Conservation (phyloP, 768 basidiomycete species). For the Tubosaeta brunneosetosa region DNA sequence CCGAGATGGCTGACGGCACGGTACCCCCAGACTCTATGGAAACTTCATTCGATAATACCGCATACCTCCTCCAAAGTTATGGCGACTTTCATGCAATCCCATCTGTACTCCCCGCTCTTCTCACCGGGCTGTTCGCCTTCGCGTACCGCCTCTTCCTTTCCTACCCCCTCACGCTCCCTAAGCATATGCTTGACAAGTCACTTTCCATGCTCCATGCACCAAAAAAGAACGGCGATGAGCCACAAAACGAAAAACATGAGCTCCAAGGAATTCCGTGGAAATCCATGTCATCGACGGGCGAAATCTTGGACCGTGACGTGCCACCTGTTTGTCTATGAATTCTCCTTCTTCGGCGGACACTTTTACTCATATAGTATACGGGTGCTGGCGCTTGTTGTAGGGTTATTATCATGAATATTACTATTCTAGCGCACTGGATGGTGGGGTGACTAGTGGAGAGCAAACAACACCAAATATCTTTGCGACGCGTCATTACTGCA, state of each 20-base stretch:
- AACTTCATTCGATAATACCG: conserved; percentile 21
- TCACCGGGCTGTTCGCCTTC: conserved; percentile 40
- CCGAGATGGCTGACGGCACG: conserved; percentile 25
- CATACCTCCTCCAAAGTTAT: conserved; percentile 20
- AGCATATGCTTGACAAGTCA: conserved; percentile 35
- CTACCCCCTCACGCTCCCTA: conserved; percentile 49
- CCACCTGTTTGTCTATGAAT: conserved; percentile 51
- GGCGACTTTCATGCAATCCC: conserved; percentile 31
- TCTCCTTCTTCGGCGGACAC: conserved; percentile 30
- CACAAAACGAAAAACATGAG: conserved; percentile 28
- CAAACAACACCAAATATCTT: conserved; percentile 44
- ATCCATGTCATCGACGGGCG: conserved; percentile 25
- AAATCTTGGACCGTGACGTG: conserved; percentile 30
- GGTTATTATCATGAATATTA: conserved; percentile 38
- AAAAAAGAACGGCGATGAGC: conserved; percentile 27
- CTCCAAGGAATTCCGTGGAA: conserved; percentile 21
- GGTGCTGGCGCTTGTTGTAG: conserved; percentile 46
- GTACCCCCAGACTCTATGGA: conserved; percentile 17
- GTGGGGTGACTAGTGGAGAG: conserved; percentile 6
- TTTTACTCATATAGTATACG: conserved; percentile 42
- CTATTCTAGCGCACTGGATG: conserved; percentile 12
- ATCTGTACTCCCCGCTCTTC: conserved; percentile 24
- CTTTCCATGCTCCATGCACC: conserved; percentile 31
- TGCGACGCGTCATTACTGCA: conserved; percentile 58
- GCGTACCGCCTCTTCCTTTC: conserved; percentile 45